Conservation (phyloP, 352 stramenopile species). For the Globisporangium cystogenes region DNA sequence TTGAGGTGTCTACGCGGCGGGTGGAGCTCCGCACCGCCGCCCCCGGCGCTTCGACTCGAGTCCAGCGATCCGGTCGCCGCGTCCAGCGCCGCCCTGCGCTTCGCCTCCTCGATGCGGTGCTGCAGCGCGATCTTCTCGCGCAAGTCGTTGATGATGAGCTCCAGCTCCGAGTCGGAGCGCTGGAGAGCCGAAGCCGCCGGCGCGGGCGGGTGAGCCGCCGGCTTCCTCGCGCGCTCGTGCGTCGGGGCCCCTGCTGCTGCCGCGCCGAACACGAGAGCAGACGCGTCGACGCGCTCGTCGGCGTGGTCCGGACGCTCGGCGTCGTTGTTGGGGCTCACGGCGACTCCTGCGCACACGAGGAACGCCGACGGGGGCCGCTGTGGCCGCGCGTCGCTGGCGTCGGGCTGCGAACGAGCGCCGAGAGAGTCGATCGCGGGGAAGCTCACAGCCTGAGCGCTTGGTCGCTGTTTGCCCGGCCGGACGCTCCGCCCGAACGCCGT, state of each 20-base stretch:
- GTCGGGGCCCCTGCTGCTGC: not conserved
- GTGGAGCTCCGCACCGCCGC: conserved; percentile 8
- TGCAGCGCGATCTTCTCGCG: conserved; percentile 48
- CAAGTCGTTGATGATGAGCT: conserved; percentile 62
- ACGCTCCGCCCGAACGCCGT: conserved; percentile 4
- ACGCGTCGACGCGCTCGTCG: not conserved
- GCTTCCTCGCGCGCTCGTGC: conserved; percentile 2
- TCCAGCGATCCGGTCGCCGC: not conserved
- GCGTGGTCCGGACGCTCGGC: not conserved
- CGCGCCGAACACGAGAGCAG: not conserved
- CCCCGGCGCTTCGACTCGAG: conserved; percentile 7
- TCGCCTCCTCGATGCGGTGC: conserved; percentile 15
- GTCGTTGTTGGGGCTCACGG: conserved; percentile 12
- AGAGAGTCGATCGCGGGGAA: not conserved
- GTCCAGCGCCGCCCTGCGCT: not conserved
- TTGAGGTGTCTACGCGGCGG: conserved; percentile 46
- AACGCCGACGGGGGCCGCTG: conserved; percentile 1
- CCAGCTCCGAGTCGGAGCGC: conserved; percentile 53
- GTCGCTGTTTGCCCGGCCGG: conserved; percentile 1
- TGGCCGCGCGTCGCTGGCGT: not conserved
- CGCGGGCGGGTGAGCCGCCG: not conserved
- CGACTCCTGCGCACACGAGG: conserved; percentile 9
- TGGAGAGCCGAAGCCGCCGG: conserved; percentile 6
- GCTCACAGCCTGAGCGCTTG: not conserved
- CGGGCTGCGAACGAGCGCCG: too few species aligned